Evolutionary conservation across 257 asterid genomes (phyloP).

Genomic region (Ilex asprella): DNA sequence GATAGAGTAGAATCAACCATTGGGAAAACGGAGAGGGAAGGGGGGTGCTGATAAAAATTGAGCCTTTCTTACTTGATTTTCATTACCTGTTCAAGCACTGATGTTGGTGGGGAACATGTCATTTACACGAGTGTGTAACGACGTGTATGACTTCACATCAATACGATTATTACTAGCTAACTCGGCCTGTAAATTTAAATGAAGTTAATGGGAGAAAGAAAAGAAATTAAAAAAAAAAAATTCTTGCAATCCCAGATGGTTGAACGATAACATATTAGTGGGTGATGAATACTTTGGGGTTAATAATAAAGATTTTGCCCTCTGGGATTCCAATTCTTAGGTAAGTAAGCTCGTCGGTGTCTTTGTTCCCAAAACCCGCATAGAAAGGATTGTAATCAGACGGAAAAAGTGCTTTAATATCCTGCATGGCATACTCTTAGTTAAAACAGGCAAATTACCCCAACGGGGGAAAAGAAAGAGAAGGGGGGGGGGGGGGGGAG

Average conservation of each 20-base stretch:
- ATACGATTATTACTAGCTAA: constrained; percentile 88
- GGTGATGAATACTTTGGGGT: constrained; percentile 65
- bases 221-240: not conserved
- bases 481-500: too few relatives aligned
- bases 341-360: constrained; percentile 96
- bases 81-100: constrained; percentile 86
- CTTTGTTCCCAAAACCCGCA: constrained; percentile 98
- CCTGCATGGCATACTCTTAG: too few relatives aligned
- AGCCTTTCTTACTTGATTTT: not conserved
- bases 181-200: constrained; percentile 60
- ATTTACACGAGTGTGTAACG: constrained; percentile 80
- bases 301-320: constrained; percentile 94
- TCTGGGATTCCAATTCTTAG: constrained; percentile 95
- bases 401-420: constrained; percentile 96
- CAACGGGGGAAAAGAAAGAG: not conserved
- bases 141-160: constrained; percentile 91
- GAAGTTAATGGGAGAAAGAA: constrained; percentile 3
- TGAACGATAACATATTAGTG: not conserved
- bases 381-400: constrained; percentile 91
- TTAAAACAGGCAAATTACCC: not conserved
- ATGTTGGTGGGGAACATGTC: constrained; percentile 99
- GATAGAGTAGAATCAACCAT: not conserved
- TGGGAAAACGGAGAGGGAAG: too few relatives aligned
- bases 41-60: too few relatives aligned
- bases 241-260: not conserved